Base-by-base conservation (phyloP, 805 yeast genomes). In the Zygosaccharomyces bailii region DNA sequence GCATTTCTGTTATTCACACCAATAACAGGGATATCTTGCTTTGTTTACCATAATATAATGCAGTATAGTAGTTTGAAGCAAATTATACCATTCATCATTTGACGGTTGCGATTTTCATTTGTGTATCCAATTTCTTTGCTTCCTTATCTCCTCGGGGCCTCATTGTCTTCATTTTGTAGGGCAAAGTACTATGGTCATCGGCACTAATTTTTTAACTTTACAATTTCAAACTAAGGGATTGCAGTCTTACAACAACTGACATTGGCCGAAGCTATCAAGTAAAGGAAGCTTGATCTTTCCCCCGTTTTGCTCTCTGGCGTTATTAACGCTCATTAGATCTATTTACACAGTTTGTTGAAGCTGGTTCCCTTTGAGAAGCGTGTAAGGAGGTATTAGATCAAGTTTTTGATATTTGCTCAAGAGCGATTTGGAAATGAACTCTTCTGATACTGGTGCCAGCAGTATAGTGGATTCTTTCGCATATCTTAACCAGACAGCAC, bases 401-500 rank as follows among this genome's bases (percentile, higher is more conserved):
- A 33, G 21, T n/a, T 18, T 19, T 14, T 6, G 11, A 24, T 24
- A 24, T 24, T 24, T 24, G 27, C 27, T 24, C 27, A 24, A 24
- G 8, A 24, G 27, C 27, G 7, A 24, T 10, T 32, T 32, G 35
- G 19, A 27, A n/a, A 39, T 39, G 42, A 39, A 29, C 34, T 27
- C 27, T 24, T 21, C 42, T 14, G 19, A 18, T 29, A 18, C 35
- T 4, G 19, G 16, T 4, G 39, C 20, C 17, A 23, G 30, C 11
- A 35, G 27, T 21, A 25, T 47, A 19, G 24, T 48, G 18, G 47
- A 39, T 9, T 47, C 48, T 14, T 43, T 55, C 13, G 46, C 55
- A n/a, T 62, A 62, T 40, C 45, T 62, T 8, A 52, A 61, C 41
- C 62, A 54, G 35, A 43, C 56, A 7, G 39, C 51, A 2, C 46